Evolutionary conservation across 2,329 filamentous ascomycete genomes (phyloP).

Genomic region (Cercospora nicotianae): DNA sequence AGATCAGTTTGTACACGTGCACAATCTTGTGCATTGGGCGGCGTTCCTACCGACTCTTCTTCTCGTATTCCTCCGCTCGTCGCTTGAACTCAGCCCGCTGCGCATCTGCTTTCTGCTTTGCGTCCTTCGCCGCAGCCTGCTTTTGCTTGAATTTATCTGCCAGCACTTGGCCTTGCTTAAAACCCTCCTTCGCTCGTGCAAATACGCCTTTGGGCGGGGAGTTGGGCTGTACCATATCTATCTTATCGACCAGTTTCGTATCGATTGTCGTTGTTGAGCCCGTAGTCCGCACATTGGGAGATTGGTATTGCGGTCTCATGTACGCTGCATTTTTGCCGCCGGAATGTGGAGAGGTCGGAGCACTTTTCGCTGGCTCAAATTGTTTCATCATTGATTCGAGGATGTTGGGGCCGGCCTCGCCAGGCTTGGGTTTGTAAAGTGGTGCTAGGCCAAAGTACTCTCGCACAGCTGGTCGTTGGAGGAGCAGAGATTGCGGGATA

Average conservation of each 20-base stretch:
- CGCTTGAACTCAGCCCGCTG: conserved; percentile 27
- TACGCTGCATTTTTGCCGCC: conserved; percentile 24
- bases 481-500: conserved; percentile 41
- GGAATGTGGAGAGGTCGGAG: not conserved
- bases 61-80: conserved; percentile 35
- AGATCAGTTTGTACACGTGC: not conserved
- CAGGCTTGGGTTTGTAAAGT: conserved; percentile 32
- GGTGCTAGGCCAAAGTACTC: conserved; percentile 42
- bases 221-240: conserved; percentile 27
- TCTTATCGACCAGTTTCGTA: conserved; percentile 19
- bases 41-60: not conserved
- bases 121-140: conserved; percentile 17
- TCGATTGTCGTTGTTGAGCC: conserved; percentile 20
- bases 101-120: conserved; percentile 32
- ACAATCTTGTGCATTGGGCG: not conserved
- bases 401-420: not conserved
- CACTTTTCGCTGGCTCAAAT: not conserved
- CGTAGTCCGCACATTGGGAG: conserved; percentile 19
- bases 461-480: conserved; percentile 43
- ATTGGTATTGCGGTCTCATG: conserved; percentile 26
- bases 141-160: not conserved
- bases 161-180: not conserved
- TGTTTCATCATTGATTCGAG: conserved; percentile 3
- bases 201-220: conserved; percentile 15
- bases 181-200: conserved; percentile 12